Base-by-base conservation (phyloP, 148 eudicot genomes). In the Selenicereus undatus region DNA sequence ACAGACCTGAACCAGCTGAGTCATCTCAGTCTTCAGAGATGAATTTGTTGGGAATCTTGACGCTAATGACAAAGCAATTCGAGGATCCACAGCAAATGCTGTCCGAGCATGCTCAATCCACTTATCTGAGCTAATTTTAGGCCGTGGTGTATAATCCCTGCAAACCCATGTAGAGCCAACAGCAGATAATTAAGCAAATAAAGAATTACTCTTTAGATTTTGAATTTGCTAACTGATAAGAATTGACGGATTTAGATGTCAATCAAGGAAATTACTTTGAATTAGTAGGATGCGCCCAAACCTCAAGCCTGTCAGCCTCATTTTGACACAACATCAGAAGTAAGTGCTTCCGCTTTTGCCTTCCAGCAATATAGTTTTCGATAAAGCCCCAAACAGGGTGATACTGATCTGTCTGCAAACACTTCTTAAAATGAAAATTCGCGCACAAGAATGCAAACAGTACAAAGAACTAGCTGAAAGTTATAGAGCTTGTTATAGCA, bases 251-350 rank as follows among this genome's bases (percentile, higher is more conserved):
- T 22, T 65, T 26, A 64, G 14, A 75, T 20, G 7, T 13, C 71
- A 65, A 58, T 73, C 69, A 21, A 48, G 71, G 21, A 3, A 64
- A 73, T 87, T 94, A 94, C 98, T 92, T 96, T 78, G 95, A 52
- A 85, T 84, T 89, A 75, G 88, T 81, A 76, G 99, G 99, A 77
- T 94, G 95, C 36, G 99, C 97, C 99, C 99, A 96, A 81, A 96
- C 94, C 81, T 96, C 99, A 81, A 96, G 98, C 84, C 99, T 90
- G 84, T 96, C 97, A 76, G 97, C 94, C 84, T 96, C 99, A 82
- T 92, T 91, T 81, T 94, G 99, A 90, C 98, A 92, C 76, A 96
- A 77, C 98, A 94, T 96, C 82, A 94, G 78, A 81, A 96, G 95
- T 76, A 96, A 84, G 81, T 94, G 98, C 89, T 90, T 96, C 89